phyloP scores from a whole-genome alignment of 2,329 filamentous ascomycete genomes.

The Allantophomopsis cytisporea region DNA sequence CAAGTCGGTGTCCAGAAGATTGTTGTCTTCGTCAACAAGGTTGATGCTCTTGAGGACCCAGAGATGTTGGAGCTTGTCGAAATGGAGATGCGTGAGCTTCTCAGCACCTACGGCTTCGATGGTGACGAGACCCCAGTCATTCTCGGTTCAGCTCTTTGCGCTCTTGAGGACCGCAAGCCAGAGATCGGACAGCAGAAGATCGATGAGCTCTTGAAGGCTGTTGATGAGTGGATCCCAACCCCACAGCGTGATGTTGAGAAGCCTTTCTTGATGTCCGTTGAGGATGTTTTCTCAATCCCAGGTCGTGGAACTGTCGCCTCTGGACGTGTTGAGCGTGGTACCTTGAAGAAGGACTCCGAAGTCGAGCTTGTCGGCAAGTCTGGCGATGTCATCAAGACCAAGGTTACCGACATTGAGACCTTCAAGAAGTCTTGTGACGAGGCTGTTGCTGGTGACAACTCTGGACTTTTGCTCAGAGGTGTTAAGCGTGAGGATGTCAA shows the following conservation, averaged over 20 bases:
- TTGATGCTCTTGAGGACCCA: constrained; percentile 91
- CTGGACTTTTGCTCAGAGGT: constrained; percentile 89
- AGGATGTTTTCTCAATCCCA: constrained; percentile 81
- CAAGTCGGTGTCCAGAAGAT: constrained; percentile 98
- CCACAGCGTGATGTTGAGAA: constrained; percentile 90
- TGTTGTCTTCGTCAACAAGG: constrained; percentile 99
- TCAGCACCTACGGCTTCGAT: constrained; percentile 88
- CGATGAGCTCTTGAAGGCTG: constrained; percentile 77
- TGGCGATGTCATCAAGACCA: constrained; percentile 78
- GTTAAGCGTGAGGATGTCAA: constrained; percentile 88
- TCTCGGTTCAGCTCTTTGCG: constrained; percentile 92
- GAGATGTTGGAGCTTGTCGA: constrained; percentile 99
- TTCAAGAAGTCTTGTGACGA: constrained; percentile 99
- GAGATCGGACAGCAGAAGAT: constrained; percentile 85
- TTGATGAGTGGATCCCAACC: constrained; percentile 94
- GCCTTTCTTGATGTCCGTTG: constrained; percentile 97
- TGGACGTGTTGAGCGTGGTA: constrained; percentile 92
- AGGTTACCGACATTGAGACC: constrained; percentile 98
- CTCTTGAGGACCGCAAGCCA: constrained; percentile 71
- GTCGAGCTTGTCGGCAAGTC: constrained; percentile 91
- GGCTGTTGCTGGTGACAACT: constrained; percentile 95
- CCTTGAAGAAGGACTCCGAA: constrained; percentile 85
- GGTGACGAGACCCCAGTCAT: constrained; percentile 96
- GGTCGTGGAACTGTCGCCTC: constrained; percentile 95
- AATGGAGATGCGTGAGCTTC: constrained; percentile 99